These are phyloP conservation scores for Perkinsus chesapeaki DNA, from an alignment of 169 alveolate genomes.

Conservation along the genomic window DNA sequence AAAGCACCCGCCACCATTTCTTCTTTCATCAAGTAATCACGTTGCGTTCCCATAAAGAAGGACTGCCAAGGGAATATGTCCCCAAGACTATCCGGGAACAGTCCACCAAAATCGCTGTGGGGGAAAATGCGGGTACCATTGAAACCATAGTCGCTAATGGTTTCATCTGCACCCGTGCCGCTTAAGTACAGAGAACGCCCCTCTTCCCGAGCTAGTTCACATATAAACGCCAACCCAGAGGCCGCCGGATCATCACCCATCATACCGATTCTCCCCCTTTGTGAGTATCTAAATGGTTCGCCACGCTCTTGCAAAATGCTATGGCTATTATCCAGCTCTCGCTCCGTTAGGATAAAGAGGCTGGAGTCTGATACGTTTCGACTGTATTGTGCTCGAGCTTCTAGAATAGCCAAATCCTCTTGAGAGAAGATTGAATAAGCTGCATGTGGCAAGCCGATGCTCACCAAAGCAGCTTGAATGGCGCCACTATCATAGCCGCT, in stretches of 20 bases:
- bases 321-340: neutral
- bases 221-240: neutral
- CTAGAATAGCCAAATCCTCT: neutral
- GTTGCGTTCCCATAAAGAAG: conserved; percentile 5
- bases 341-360: neutral
- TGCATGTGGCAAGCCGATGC: neutral
- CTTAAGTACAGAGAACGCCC: neutral
- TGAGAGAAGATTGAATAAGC: conserved; percentile 5
- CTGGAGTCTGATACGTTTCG: neutral
- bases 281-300: neutral
- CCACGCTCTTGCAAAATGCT: neutral
- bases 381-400: neutral
- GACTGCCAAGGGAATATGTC: neutral
- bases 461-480: conserved; percentile 15
- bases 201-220: conserved; percentile 6
- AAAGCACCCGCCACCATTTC: conserved; percentile 1
- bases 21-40: conserved; percentile 13
- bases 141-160: conserved; percentile 26
- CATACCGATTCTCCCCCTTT: neutral
- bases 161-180: conserved; percentile 8
- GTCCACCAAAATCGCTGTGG: conserved; percentile 5
- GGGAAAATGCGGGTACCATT: neutral
- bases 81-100: neutral
- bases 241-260: neutral
- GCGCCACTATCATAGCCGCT: conserved; percentile 16